Evolutionary conservation across 805 yeast species (phyloP), one percentile per base, ranked within the genome.

Genomic region (Sugiyamaella valdiviana): DNA sequence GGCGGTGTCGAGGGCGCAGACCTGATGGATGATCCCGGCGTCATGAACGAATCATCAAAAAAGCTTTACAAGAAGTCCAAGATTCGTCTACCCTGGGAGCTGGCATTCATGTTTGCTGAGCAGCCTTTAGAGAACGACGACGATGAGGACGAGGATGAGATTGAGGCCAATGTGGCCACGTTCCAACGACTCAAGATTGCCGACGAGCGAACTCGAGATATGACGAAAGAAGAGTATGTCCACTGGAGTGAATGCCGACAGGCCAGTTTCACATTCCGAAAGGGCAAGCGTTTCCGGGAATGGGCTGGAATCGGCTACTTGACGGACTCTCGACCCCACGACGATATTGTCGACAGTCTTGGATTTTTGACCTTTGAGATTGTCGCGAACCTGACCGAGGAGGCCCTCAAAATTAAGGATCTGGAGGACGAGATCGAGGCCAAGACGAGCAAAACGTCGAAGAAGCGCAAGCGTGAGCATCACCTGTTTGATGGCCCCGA

Each of bases 161-260:
- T 83, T 54, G 96, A 90, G 43, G 96, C 96, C 3, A 83, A 88
- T 29, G 65, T 83, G 23, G 93, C 95, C 0, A 87, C 95, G n/a
- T 69, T 88, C 64, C 88, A 89, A 64, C 73, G 97, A 50, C 74
- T 93, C 56, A 88, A 89, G 60, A 82, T 79, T 66, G 97, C 97
- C 3, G 99, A 93, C 66, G 96, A 93, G 45, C 75, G 99, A 53
- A 93, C 99, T 0, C 79, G 74, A 55, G 77, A 83, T 57, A 93
- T 93, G 99, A 93, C 99, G 0, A 84, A 82, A 61, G 96, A 93
- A 59, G 99, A 93, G 63, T 93, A 93, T 61, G 99, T 90, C 15
- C 99, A 93, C 64, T 93, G 98, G 97, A 86, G 96, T 10, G 99
- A 93, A 62, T 93, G 99, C 67, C 78, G 99, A 53, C 99, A 93